Percentiles rank a stretch among this genome's conserved stretches.
Evolutionary conservation across 257 asterid species (phyloP).

Genomic region (Solanum pinnatisectum): DNA sequence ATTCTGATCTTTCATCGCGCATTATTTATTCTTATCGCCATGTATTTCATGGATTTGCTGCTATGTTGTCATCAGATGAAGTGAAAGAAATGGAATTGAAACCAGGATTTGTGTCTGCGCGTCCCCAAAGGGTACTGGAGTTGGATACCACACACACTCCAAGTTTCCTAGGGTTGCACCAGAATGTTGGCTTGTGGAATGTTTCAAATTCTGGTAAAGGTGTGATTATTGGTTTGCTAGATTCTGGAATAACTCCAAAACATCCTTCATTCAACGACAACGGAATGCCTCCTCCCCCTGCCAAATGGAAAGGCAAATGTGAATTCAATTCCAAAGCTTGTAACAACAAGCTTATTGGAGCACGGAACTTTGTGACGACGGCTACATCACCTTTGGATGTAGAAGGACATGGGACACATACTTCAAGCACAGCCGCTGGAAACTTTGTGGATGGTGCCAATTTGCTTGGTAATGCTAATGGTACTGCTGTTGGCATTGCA

Average conservation of each 20-base stretch:
- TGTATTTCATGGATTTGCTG: not conserved
- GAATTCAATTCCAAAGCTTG: not conserved
- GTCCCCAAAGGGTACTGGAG: not conserved
- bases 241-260: not conserved
- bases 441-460: slow-evolving; percentile 8
- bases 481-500: slow-evolving; percentile 18
- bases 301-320: not conserved
- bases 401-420: slow-evolving; percentile 12
- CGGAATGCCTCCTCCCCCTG: not conserved
- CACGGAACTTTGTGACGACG: not conserved
- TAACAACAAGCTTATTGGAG: not conserved
- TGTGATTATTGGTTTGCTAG: not conserved
- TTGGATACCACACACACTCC: not conserved
- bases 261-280: not conserved
- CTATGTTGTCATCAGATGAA: not conserved
- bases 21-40: not conserved
- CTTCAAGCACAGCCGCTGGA: slow-evolving; percentile 18
- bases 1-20: not conserved
- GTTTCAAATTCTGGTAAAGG: not conserved
- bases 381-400: not conserved
- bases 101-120: slow-evolving; percentile 1
- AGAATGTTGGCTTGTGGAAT: not conserved
- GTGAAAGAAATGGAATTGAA: not conserved
- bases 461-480: slow-evolving; percentile 7
- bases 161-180: not conserved